Base-by-base conservation (phyloP, 768 basidiomycete species). In the Filobasidium wieringae region DNA sequence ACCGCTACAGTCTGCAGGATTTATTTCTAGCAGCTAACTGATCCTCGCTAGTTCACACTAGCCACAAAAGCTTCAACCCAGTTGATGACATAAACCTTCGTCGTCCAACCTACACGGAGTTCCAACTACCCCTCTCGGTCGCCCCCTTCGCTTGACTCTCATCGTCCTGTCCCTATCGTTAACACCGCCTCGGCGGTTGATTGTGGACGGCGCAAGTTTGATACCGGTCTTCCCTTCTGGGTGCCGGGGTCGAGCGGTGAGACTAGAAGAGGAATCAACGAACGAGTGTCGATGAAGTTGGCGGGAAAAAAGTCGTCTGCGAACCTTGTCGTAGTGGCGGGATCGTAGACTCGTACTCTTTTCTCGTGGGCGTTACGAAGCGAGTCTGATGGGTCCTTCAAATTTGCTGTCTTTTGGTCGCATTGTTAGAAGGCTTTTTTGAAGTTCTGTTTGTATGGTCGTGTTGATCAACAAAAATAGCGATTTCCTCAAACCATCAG, bases 11-110 rank as follows among this genome's bases (percentile, higher is more conserved):
- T 61, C 60, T 61, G 60, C 60, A 61, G 60, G 60, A 61, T 61
- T 57, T 61, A 61, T 61, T 61, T 61, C 55, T 56, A 55, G 60
- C 47, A 61, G 60, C 60, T 61, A 61, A 57, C 60, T 61, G 60
- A 61, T 61, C 55, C 58, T 61, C 55, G 60, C 60, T 61, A 57
- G 60, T 61, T 57, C 51, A 61, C 53, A 50, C 60, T 57, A 61
- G 60, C 60, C 60, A 61, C 53, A 58, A 43, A 51, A 61, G 60
- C 60, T 61, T 61, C 30, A 55, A 57, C 55, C 60, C 55, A 61
- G 60, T 50, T 56, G 60, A 61, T 61, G 60, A 61, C 60, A 30
- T 45, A 61, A 61, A 57, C 60, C 55, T 56, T 57, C 60, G 57
- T 36, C 41, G 57, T 51, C 50, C 51, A 33, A 58, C 50, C 40